These are phyloP conservation scores for Pseudevernia furfuracea DNA, from an alignment of 495 filamentous ascomycete species.

Conservation along the genomic window DNA sequence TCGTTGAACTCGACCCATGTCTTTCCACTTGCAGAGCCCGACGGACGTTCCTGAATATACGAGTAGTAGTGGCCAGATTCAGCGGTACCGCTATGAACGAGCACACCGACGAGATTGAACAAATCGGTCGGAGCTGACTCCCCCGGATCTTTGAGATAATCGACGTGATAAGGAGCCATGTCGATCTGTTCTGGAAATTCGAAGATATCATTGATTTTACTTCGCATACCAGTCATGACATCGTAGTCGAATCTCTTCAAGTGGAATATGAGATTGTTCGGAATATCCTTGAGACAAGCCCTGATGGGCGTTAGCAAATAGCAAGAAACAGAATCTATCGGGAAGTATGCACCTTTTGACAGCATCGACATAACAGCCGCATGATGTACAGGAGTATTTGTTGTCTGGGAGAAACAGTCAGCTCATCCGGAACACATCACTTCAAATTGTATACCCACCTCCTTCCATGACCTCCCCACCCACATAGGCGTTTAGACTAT, in stretches of 20 bases:
- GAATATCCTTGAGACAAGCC: conserved; percentile 86
- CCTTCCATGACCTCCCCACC: conserved; percentile 97
- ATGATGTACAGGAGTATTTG: conserved; percentile 93
- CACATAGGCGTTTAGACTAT: conserved; percentile 89
- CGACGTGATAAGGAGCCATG: conserved; percentile 84
- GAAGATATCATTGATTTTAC: conserved; percentile 95
- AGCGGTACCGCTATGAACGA: conserved; percentile 88
- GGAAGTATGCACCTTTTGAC: conserved; percentile 61
- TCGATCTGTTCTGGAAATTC: conserved; percentile 78
- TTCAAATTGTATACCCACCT: conserved; percentile 40
- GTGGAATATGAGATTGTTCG: conserved; percentile 91
- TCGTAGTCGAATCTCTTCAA: conserved; percentile 97
- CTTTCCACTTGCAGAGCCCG: conserved; percentile 37
- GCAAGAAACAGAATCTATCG: background rate
- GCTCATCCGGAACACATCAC: conserved; percentile 13
- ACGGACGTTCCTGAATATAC: conserved; percentile 75
- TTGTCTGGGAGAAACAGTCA: conserved; percentile 55
- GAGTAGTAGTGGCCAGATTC: conserved; percentile 98
- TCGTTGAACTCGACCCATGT: conserved; percentile 94
- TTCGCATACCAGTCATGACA: conserved; percentile 69
- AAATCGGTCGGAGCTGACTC: conserved; percentile 52
- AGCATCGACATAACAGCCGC: conserved; percentile 84
- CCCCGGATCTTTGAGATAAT: conserved; percentile 64
- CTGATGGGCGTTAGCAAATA: conserved; percentile 34
- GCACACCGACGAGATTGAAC: conserved; percentile 85